These are phyloP conservation scores for Daldinia sp. DNA, from an alignment of 2,329 filamentous ascomycete genomes.

Conservation along the genomic window DNA sequence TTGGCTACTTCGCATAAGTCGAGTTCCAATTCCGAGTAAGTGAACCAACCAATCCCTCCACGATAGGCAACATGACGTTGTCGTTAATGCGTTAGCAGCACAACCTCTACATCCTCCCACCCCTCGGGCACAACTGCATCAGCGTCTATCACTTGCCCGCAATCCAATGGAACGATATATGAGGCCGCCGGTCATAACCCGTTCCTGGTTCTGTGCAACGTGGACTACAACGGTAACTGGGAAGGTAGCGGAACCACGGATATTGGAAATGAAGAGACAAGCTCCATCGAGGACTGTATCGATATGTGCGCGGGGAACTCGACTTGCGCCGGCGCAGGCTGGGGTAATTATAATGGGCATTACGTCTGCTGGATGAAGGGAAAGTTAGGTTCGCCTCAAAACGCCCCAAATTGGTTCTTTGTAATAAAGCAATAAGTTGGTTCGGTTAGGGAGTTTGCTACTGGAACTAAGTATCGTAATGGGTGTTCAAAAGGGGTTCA, in stretches of 20 bases:
- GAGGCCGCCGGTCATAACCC: conserved; percentile 34
- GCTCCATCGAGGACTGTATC: conserved; percentile 52
- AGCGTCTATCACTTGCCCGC: conserved; percentile 47
- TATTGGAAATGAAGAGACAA: conserved; percentile 44
- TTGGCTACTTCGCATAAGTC: conserved; percentile 27
- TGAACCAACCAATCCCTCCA: neutral
- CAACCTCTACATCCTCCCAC: conserved; percentile 10
- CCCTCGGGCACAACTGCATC: conserved; percentile 29
- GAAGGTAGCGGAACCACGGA: conserved; percentile 48
- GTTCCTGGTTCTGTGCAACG: conserved; percentile 53
- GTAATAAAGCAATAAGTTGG: conserved; percentile 46
- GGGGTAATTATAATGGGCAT: conserved; percentile 50
- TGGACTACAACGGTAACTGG: conserved; percentile 52
- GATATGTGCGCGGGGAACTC: conserved; percentile 48
- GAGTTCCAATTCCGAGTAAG: conserved; percentile 12
- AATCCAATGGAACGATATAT: conserved; percentile 54
- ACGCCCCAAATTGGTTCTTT: conserved; percentile 51
- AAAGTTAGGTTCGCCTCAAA: conserved; percentile 46
- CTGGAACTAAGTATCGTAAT: neutral
- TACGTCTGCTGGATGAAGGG: conserved; percentile 55
- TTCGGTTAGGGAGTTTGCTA: neutral
- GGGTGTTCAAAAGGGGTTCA: conserved; percentile 11
- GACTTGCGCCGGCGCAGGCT: conserved; percentile 53
- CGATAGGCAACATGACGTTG: neutral
- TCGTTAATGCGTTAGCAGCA: conserved; percentile 6